Evolutionary conservation across 306 rosid genomes (phyloP).

Genomic region (Vigna reflexopilosa): DNA sequence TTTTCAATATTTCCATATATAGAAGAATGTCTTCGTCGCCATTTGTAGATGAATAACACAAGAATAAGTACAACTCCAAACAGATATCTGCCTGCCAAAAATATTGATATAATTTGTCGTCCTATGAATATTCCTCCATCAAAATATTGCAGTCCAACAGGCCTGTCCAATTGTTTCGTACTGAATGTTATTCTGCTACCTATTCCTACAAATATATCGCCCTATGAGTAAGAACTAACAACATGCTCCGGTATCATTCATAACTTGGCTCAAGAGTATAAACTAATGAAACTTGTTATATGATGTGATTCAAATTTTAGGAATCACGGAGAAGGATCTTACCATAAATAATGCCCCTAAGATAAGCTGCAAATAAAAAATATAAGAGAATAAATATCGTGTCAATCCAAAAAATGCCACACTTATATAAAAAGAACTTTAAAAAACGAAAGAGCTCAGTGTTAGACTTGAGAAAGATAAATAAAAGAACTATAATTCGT

Average conservation of each 20-base stretch:
- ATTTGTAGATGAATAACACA: slow-evolving; percentile 4
- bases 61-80: slow-evolving; percentile 8
- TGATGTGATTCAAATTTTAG: background rate
- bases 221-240: background rate
- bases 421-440: background rate
- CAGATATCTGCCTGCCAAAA: background rate
- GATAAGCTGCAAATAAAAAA: slow-evolving; percentile 38
- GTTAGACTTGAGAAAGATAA: background rate
- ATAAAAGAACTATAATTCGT: background rate
- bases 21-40: slow-evolving; percentile 43
- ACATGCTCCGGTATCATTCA: background rate
- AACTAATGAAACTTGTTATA: background rate
- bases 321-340: slow-evolving; percentile 1
- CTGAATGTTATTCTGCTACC: too few species aligned
- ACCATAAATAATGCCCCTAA: slow-evolving; percentile 42
- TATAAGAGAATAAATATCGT: background rate
- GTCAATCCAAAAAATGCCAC: background rate
- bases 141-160: too few species aligned
- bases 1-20: background rate
- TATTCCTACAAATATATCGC: too few species aligned
- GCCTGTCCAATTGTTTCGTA: too few species aligned
- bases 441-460: background rate
- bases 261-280: background rate
- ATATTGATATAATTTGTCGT: background rate
- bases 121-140: background rate